These are phyloP conservation scores for Torulaspora microellipsoides DNA, from an alignment of 805 yeast genomes.

Conservation along the genomic window DNA sequence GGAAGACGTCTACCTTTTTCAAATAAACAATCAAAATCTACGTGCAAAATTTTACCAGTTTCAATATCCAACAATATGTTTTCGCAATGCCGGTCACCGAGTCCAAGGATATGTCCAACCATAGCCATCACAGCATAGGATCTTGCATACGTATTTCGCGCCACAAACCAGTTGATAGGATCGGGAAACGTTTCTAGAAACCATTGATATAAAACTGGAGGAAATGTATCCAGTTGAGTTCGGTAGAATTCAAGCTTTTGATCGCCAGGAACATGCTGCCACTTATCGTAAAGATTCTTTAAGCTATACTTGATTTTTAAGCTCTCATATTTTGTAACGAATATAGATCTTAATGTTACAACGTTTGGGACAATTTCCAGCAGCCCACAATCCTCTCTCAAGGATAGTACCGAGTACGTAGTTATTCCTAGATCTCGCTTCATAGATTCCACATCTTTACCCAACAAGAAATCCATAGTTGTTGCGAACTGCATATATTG, in stretches of 20 bases:
- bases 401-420: slow-evolving; percentile 84
- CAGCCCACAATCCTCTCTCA: slow-evolving; percentile 82
- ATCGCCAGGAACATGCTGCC: slow-evolving; percentile 25
- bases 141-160: slow-evolving; percentile 68
- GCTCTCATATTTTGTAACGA: slow-evolving; percentile 42
- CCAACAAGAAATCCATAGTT: slow-evolving; percentile 71
- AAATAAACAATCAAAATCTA: slow-evolving; percentile 93
- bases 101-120: slow-evolving; percentile 88
- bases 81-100: slow-evolving; percentile 96
- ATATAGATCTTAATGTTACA: slow-evolving; percentile 61
- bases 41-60: slow-evolving; percentile 81
- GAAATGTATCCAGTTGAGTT: slow-evolving; percentile 36
- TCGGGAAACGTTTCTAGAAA: slow-evolving; percentile 84
- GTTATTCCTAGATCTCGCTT: slow-evolving; percentile 65
- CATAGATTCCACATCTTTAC: slow-evolving; percentile 64
- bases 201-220: slow-evolving; percentile 83
- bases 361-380: slow-evolving; percentile 86
- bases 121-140: slow-evolving; percentile 95
- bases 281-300: slow-evolving; percentile 22
- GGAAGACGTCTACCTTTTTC: slow-evolving; percentile 71
- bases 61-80: slow-evolving; percentile 70
- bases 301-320: slow-evolving; percentile 35
- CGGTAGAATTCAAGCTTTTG: slow-evolving; percentile 26
- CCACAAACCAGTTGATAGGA: slow-evolving; percentile 80
- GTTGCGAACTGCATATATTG: slow-evolving; percentile 86